phyloP scores from a whole-genome alignment of 1,284 basidiomycete species.

The Trametes sp. region DNA sequence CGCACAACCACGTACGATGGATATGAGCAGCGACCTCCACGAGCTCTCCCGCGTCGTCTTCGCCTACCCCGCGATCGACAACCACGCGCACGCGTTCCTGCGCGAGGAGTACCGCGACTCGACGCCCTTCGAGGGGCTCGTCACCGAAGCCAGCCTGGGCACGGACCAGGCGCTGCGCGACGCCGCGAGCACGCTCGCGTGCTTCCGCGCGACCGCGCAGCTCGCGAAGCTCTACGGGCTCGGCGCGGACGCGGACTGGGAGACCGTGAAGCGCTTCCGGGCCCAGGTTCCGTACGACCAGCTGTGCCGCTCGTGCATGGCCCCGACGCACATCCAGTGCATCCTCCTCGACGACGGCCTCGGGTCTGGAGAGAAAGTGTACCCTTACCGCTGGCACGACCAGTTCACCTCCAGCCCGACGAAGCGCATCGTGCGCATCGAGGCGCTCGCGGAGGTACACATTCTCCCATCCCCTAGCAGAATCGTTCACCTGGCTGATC shows the following conservation, averaged over 20 bases:
- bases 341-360: slow-evolving; percentile 78
- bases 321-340: slow-evolving; percentile 62
- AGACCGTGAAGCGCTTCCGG: slow-evolving; percentile 58
- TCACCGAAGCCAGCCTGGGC: slow-evolving; percentile 66
- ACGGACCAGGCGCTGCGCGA: slow-evolving; percentile 52
- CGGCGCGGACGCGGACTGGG: slow-evolving; percentile 57
- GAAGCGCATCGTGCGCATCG: slow-evolving; percentile 71
- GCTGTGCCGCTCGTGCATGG: slow-evolving; percentile 63
- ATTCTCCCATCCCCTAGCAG: too few relatives aligned
- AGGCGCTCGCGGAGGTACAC: slow-evolving; percentile 69
- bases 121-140: slow-evolving; percentile 64
- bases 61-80: slow-evolving; percentile 66
- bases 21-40: slow-evolving; percentile 28
- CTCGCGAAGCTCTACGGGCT: slow-evolving; percentile 58
- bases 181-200: slow-evolving; percentile 62
- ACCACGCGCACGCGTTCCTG: slow-evolving; percentile 78
- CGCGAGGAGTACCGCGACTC: slow-evolving; percentile 51
- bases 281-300: slow-evolving; percentile 55
- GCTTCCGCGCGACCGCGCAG: slow-evolving; percentile 62
- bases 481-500: too few relatives aligned
- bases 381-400: slow-evolving; percentile 67
- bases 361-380: slow-evolving; percentile 51
- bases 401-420: slow-evolving; percentile 57
- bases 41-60: slow-evolving; percentile 31
- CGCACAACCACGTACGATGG: slow-evolving; percentile 21